These are phyloP conservation scores for Leccinellum albellum DNA, from an alignment of 768 basidiomycete genomes.

Conservation along the genomic window DNA sequence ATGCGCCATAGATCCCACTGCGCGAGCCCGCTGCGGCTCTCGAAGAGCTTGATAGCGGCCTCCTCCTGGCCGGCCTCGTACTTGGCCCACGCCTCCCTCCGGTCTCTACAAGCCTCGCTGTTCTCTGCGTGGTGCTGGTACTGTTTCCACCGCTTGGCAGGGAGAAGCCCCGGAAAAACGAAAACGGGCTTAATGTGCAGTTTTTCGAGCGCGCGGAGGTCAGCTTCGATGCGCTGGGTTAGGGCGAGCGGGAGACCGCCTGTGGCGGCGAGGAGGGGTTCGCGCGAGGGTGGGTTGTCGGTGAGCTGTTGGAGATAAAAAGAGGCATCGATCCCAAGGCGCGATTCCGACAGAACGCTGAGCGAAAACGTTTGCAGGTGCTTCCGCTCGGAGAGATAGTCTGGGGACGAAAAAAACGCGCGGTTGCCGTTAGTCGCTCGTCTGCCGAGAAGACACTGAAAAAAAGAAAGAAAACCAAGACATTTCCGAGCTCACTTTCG, in stretches of 20 bases:
- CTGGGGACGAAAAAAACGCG: constrained; percentile 36
- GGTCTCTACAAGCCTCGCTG: constrained; percentile 67
- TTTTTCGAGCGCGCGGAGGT: constrained; percentile 87
- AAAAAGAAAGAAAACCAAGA: neutral
- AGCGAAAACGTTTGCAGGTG: constrained; percentile 81
- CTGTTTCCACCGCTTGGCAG: constrained; percentile 66
- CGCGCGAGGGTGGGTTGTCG: constrained; percentile 71
- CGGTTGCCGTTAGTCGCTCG: neutral
- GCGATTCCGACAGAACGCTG: constrained; percentile 79
- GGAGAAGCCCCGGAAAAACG: constrained; percentile 87
- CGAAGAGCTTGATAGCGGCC: constrained; percentile 80
- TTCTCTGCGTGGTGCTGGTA: constrained; percentile 51
- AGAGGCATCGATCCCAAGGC: constrained; percentile 94
- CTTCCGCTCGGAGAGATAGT: constrained; percentile 83
- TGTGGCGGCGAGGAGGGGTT: constrained; percentile 90
- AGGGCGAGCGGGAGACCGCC: constrained; percentile 92
- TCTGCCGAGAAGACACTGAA: neutral
- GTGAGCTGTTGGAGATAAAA: constrained; percentile 82
- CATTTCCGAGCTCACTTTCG: constrained; percentile 53
- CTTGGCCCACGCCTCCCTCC: constrained; percentile 85
- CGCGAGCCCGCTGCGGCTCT: constrained; percentile 62
- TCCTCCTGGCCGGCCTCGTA: constrained; percentile 94
- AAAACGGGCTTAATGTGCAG: constrained; percentile 97
- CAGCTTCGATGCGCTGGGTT: constrained; percentile 82
- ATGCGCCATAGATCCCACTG: constrained; percentile 96